Conservation (phyloP, 2,329 filamentous ascomycete species). For the Tolypocladium sp. region DNA sequence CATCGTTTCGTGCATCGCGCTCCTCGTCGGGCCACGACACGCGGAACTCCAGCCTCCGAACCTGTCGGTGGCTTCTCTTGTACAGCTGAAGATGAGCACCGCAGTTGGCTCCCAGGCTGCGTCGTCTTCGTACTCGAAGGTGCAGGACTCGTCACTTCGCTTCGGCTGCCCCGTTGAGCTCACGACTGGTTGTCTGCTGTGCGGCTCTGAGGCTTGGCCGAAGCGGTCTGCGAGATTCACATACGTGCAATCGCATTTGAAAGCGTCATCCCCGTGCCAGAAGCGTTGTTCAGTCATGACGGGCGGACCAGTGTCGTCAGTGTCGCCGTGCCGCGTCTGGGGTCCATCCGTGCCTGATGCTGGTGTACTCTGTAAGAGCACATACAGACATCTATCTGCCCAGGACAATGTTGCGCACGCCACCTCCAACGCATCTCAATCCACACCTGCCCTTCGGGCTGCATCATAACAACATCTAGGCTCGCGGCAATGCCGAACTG, state of each 20-base stretch:
- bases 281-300: too few relatives aligned
- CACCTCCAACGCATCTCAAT: neutral
- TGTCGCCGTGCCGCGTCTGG: too few relatives aligned
- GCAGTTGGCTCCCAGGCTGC: neutral
- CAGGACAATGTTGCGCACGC: neutral
- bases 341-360: neutral
- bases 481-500: neutral
- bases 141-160: too few relatives aligned
- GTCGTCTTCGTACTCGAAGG: neutral
- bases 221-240: neutral
- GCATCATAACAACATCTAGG: neutral
- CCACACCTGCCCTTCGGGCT: neutral
- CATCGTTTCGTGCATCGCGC: neutral
- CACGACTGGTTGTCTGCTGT: neutral
- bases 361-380: neutral
- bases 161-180: too few relatives aligned
- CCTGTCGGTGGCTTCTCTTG: neutral
- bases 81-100: neutral
- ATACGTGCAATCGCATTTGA: too few relatives aligned
- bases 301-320: too few relatives aligned
- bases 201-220: neutral
- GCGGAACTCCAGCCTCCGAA: neutral
- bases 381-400: neutral
- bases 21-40: neutral
- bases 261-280: too few relatives aligned